Percentiles rank a stretch among this genome's conserved stretches.
These are phyloP conservation scores for Colletotrichum kahawae DNA, from an alignment of 2,329 filamentous ascomycete genomes.

Conservation along the genomic window DNA sequence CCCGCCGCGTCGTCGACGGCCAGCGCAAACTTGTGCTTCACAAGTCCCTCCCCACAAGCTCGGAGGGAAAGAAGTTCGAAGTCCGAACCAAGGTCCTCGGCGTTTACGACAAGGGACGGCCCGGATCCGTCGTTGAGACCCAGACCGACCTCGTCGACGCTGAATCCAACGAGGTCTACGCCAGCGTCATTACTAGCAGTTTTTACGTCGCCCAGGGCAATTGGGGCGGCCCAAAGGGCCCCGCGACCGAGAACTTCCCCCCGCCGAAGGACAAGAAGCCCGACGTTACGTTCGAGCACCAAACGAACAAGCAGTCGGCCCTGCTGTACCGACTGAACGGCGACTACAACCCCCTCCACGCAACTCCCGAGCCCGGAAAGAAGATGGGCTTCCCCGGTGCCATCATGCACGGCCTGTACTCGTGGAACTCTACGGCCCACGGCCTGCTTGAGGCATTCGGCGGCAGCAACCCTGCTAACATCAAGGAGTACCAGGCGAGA, in stretches of 20 bases:
- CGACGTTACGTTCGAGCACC: slow-evolving; percentile 72
- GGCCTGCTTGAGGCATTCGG: slow-evolving; percentile 76
- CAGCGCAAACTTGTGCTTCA: slow-evolving; percentile 81
- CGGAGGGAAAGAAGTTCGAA: slow-evolving; percentile 76
- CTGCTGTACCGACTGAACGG: slow-evolving; percentile 86
- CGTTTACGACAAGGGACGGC: slow-evolving; percentile 89
- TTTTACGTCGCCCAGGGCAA: slow-evolving; percentile 82
- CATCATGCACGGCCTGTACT: slow-evolving; percentile 90
- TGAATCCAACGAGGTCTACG: slow-evolving; percentile 72
- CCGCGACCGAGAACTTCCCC: slow-evolving; percentile 78
- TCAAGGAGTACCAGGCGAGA: slow-evolving; percentile 87
- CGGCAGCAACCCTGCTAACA: slow-evolving; percentile 77
- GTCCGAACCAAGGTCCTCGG: slow-evolving; percentile 78
- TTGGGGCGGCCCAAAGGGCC: slow-evolving; percentile 92
- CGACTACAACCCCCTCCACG: slow-evolving; percentile 94
- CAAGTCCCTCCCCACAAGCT: slow-evolving; percentile 76
- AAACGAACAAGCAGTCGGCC: slow-evolving; percentile 75
- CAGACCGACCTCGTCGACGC: slow-evolving; percentile 79
- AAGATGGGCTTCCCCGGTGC: slow-evolving; percentile 91
- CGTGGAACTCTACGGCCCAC: slow-evolving; percentile 82
- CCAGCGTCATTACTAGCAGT: slow-evolving; percentile 69
- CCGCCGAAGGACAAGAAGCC: slow-evolving; percentile 75
- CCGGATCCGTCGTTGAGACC: slow-evolving; percentile 81
- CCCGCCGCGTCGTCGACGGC: slow-evolving; percentile 78
- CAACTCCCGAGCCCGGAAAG: slow-evolving; percentile 80